Base-by-base conservation (phyloP, 495 filamentous ascomycete genomes). In the Jackrogersella minutella region DNA sequence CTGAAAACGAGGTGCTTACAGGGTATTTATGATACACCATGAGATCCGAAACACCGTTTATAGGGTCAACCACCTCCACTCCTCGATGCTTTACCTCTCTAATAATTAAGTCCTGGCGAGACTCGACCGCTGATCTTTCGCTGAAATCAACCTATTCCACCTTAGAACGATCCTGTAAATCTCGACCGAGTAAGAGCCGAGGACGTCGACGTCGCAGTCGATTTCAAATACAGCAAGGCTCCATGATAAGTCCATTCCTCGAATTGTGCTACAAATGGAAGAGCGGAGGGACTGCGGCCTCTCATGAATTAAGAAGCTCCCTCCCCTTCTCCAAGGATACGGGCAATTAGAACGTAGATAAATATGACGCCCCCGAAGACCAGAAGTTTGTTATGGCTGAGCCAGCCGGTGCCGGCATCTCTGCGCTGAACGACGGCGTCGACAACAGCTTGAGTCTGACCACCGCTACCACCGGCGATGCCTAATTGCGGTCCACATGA, bases 381-480 rank as follows among this genome's bases (percentile, higher is more conserved):
- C 68, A 88, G 79, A 49, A 94, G 75, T 77, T 91, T 93, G 77
- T 97, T 88, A 55, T 88, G 85, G 58, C 84, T 79, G 37, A 93
- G 73, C 93, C 93, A 97, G 40, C 92, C 85, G 58, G 91, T 87
- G 0, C 94, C 90, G 7, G 89, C 91, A 68, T 93, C 91, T 75
- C 74, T 87, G 85, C 75, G 88, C 87, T 80, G 91, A 76, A 74
- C 91, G 78, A 74, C 91, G 80, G 78, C 80, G 57, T 92, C 90
- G 55, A 96, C 88, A 1, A 96, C 91, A 11, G 86, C 90, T n/a
- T 90, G 92, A 10, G 92, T 73, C 16, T 90, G 87, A 13, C 88
- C 84, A 3, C 84, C 85, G 67, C 90, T 92, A 3, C 87, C 87
- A 31, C 84, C 85, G 11, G 90, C 83, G 64, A 87, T 86, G 54